Conservation (phyloP, 2,329 filamentous ascomycete species). For the Plenodomus biglobosus region DNA sequence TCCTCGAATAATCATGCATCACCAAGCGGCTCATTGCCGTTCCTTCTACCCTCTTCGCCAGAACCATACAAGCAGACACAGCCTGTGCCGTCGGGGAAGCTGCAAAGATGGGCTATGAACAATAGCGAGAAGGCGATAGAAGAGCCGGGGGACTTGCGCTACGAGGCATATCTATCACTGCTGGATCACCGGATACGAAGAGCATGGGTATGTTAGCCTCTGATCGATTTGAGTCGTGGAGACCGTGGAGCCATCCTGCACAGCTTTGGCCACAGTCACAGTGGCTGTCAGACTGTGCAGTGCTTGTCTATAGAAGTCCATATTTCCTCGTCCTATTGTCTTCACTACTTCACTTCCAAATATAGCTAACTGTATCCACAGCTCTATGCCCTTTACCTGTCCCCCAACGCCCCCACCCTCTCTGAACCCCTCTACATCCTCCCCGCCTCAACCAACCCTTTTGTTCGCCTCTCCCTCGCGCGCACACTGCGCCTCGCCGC, state of each 20-base stretch:
- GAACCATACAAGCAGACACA: conserved; percentile 41
- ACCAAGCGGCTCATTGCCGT: conserved; percentile 83
- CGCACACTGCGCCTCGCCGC: conserved; percentile 73
- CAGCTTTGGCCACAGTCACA: no score
- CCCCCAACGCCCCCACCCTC: conserved; percentile 66
- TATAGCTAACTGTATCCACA: conserved; percentile 15
- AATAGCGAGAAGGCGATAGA: conserved; percentile 30
- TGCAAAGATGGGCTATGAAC: conserved; percentile 68
- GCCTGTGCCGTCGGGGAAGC: conserved; percentile 62
- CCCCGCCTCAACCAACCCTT: conserved; percentile 58
- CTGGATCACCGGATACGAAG: conserved; percentile 76
- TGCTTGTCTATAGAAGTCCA: no score
- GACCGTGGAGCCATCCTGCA: not conserved
- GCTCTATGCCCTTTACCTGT: conserved; percentile 82
- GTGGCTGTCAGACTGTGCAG: no score
- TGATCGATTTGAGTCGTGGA: not conserved
- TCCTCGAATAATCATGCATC: conserved; percentile 92
- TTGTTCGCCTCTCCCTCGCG: conserved; percentile 65
- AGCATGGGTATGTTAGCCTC: conserved; percentile 67
- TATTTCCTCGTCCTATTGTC: no score
- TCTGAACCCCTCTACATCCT: conserved; percentile 71
- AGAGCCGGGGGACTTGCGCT: conserved; percentile 57
- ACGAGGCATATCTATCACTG: conserved; percentile 77
- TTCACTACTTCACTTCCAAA: not conserved
- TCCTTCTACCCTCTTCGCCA: conserved; percentile 64